Percentiles rank a stretch among this genome's conserved stretches.
Conservation (phyloP, 1,284 basidiomycete genomes). For the Rhodotorula sp. region DNA sequence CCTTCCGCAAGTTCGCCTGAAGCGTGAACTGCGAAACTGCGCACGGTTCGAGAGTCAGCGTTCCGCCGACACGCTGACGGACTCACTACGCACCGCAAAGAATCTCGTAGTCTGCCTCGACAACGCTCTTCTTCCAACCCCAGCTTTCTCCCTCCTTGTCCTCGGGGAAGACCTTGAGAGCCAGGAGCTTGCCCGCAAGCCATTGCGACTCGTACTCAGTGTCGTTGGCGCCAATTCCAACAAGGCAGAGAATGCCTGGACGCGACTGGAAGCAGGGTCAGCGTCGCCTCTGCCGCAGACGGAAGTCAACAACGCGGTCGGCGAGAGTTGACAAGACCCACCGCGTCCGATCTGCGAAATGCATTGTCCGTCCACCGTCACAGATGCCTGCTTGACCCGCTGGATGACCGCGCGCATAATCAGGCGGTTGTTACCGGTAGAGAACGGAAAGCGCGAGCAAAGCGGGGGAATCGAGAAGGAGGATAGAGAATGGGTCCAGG, state of each 20-base stretch:
- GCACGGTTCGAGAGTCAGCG: too few relatives aligned
- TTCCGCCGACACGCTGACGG: not conserved
- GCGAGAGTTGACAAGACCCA: not conserved
- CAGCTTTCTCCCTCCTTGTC: conserved; percentile 23
- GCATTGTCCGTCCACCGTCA: conserved; percentile 28
- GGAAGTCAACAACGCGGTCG: not conserved
- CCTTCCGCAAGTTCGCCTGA: conserved; percentile 37
- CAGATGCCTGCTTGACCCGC: conserved; percentile 19
- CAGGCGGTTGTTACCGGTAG: not conserved
- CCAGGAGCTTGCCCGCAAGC: conserved; percentile 31
- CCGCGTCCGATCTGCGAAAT: conserved; percentile 27
- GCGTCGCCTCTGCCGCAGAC: too few relatives aligned
- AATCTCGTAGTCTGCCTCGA: conserved; percentile 31
- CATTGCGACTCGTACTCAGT: conserved; percentile 28
- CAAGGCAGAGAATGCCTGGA: conserved; percentile 24
- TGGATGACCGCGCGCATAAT: conserved; percentile 31
- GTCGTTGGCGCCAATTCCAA: conserved; percentile 35
- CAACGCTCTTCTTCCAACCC: conserved; percentile 39
- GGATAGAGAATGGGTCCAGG: not conserved
- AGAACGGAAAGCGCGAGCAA: too few relatives aligned
- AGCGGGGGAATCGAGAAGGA: not conserved
- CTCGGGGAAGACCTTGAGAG: conserved; percentile 34
- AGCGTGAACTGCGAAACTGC: conserved; percentile 44
- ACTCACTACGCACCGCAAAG: conserved; percentile 28
- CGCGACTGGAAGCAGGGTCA: not conserved